A percentile compares a stretch with the other conserved stretches of the same genome.
These are phyloP conservation scores for Amaranthus cruentus DNA, from an alignment of 148 eudicot species.

Conservation along the genomic window DNA sequence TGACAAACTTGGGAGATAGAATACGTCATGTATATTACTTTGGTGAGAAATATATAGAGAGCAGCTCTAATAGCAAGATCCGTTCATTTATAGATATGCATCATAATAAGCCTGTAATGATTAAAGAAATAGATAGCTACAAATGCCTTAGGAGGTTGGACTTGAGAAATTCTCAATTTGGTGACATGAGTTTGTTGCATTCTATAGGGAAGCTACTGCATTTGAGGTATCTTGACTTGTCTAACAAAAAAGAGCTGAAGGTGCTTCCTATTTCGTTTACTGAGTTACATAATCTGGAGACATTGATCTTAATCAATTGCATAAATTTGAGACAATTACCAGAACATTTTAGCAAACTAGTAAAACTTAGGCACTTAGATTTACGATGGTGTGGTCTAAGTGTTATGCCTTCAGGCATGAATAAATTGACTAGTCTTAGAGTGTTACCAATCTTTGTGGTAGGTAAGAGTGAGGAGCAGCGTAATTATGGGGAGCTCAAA, in stretches of 20 bases:
- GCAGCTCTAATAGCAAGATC: no score
- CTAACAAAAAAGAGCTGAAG: background rate
- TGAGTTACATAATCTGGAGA: conserved; percentile 25
- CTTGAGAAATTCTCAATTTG: background rate
- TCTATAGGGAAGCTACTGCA: conserved; percentile 23
- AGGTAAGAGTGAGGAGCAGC: background rate
- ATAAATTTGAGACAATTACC: conserved; percentile 14
- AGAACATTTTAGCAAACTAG: conserved; percentile 14
- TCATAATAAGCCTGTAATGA: no score
- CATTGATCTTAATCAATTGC: background rate
- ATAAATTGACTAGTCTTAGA: conserved; percentile 5
- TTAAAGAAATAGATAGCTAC: background rate
- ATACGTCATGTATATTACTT: conserved; percentile 5
- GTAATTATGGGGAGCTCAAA: background rate
- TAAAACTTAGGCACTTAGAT: conserved; percentile 15
- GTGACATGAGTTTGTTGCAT: background rate
- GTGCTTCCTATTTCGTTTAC: conserved; percentile 8
- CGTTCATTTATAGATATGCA: background rate
- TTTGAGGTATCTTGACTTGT: conserved; percentile 25
- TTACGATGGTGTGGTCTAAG: background rate
- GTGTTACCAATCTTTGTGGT: conserved; percentile 7
- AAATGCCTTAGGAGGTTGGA: conserved; percentile 18
- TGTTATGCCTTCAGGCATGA: conserved; percentile 7
- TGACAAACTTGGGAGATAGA: background rate
- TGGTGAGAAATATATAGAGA: background rate